Percentiles rank a stretch among this genome's conserved stretches.
These are phyloP conservation scores for Jatropha podagrica DNA, from an alignment of 441 rosid genomes.

Conservation along the genomic window DNA sequence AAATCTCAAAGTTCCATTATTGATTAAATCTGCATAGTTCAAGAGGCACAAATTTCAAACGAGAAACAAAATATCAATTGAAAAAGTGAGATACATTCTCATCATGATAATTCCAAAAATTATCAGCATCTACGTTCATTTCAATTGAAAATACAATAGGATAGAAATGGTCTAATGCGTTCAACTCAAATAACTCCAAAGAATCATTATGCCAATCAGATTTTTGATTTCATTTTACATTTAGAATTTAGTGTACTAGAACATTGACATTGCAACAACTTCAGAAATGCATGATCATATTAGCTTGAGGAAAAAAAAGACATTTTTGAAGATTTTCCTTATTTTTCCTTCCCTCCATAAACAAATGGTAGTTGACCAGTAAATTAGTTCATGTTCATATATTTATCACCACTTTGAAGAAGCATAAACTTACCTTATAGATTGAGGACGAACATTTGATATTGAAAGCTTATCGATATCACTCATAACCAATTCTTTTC, in stretches of 20 bases:
- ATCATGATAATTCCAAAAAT: too few species aligned
- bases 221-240: too few species aligned
- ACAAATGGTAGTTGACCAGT: too few species aligned
- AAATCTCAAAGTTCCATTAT: too few species aligned
- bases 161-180: background rate
- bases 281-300: background rate
- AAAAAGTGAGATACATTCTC: too few species aligned
- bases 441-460: slow-evolving; percentile 83
- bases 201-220: too few species aligned
- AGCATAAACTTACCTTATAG: slow-evolving; percentile 54
- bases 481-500: slow-evolving; percentile 79
- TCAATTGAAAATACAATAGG: background rate
- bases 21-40: too few species aligned
- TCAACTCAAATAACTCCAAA: background rate
- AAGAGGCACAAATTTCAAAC: too few species aligned
- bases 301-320: background rate
- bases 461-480: slow-evolving; percentile 93
- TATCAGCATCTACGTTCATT: too few species aligned
- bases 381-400: background rate
- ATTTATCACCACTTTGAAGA: background rate
- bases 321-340: background rate
- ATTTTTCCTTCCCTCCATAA: background rate
- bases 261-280: background rate
- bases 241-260: too few species aligned
- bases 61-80: too few species aligned